A percentile compares a stretch with the other conserved stretches of the same genome.
phyloP scores from a whole-genome alignment of 2,329 filamentous ascomycete species.

The Fusarium sp. region DNA sequence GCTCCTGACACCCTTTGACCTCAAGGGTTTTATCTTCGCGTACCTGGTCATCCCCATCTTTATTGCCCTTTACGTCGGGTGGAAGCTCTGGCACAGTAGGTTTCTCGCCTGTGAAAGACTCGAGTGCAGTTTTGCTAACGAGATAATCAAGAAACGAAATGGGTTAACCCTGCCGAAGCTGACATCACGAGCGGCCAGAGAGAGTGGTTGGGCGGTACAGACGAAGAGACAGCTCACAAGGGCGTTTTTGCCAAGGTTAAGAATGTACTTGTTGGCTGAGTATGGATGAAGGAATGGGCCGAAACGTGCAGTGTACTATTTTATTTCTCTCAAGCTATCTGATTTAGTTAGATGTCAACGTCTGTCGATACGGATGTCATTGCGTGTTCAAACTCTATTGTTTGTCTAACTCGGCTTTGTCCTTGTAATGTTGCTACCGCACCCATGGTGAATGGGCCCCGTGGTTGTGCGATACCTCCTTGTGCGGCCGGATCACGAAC shows the following conservation, averaged over 20 bases:
- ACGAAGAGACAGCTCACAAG: not conserved
- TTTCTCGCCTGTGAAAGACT: not conserved
- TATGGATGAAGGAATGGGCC: not conserved
- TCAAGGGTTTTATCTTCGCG: conserved; percentile 70
- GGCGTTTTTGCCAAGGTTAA: not conserved
- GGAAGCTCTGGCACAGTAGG: conserved; percentile 26
- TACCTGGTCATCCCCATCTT: conserved; percentile 80
- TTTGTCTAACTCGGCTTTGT: not conserved
- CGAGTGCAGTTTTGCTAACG: not conserved
- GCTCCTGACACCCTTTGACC: conserved; percentile 72
- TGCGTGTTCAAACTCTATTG: not conserved
- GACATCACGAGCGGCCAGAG: not conserved
- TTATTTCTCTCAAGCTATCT: not conserved
- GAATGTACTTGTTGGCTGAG: not conserved
- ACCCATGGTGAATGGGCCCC: not conserved
- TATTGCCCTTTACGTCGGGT: conserved; percentile 63
- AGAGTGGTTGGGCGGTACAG: not conserved
- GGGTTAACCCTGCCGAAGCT: not conserved
- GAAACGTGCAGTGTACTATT: not conserved
- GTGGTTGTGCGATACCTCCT: not conserved
- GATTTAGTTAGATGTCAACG: not conserved
- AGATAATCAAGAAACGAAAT: not conserved
- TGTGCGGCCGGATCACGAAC: not conserved
- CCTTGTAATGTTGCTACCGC: not conserved
- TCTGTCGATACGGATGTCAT: not conserved